Percentiles rank a stretch among this genome's conserved stretches.
Conservation (phyloP, 768 basidiomycete genomes). For the Neoboletus subvelutipes region DNA sequence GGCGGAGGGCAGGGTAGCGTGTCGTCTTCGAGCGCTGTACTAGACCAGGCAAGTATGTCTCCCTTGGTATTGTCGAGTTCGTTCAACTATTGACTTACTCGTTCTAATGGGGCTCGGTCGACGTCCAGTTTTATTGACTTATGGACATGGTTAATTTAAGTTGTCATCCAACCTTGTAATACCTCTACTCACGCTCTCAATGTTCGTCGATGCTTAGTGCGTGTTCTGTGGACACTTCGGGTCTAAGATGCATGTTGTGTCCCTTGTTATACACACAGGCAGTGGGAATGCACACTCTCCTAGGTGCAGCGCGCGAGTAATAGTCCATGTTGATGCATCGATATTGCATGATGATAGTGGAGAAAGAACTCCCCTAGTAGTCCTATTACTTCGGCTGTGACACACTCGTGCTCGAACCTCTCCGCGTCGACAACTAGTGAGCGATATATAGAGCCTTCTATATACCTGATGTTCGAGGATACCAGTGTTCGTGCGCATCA, state of each 20-base stretch:
- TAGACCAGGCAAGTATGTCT: slow-evolving; percentile 25
- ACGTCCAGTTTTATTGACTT: slow-evolving; percentile 25
- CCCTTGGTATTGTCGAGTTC: not conserved
- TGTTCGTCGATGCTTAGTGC: not conserved
- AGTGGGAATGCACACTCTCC: not conserved
- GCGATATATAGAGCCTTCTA: too few species aligned
- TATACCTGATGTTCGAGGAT: too few species aligned
- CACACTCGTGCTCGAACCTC: not conserved
- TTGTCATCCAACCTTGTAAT: slow-evolving; percentile 6
- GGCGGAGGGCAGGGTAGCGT: slow-evolving; percentile 17
- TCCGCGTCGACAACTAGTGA: too few species aligned
- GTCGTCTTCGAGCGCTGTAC: slow-evolving; percentile 21
- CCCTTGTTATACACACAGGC: not conserved
- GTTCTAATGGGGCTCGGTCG: not conserved
- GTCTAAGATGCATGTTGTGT: not conserved
- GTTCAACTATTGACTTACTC: not conserved
- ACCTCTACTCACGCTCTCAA: not conserved
- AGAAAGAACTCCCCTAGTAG: not conserved
- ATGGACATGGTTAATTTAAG: slow-evolving; percentile 1
- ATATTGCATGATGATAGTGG: not conserved
- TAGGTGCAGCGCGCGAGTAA: not conserved
- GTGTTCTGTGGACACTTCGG: not conserved
- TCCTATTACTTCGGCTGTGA: not conserved
- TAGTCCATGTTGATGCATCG: not conserved
- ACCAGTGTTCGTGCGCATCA: too few species aligned